Percentiles rank a stretch among this genome's conserved stretches.
These are phyloP conservation scores for Aspergillus brunneoviolaceus DNA, from an alignment of 2,329 filamentous ascomycete genomes.

Conservation along the genomic window DNA sequence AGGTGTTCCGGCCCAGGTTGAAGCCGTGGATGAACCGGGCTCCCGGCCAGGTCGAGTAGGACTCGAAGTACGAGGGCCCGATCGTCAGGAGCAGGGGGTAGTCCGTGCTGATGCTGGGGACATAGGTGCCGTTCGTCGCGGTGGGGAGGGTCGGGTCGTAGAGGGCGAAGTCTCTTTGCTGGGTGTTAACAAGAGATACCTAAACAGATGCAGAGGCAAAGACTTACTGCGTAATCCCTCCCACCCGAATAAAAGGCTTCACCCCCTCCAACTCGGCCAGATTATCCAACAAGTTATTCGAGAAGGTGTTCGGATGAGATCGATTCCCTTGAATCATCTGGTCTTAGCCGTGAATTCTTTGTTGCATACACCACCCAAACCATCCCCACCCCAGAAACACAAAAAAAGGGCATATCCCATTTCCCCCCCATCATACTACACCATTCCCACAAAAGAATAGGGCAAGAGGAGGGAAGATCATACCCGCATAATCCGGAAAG, in stretches of 20 bases:
- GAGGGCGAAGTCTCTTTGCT: background rate
- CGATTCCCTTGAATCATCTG: background rate
- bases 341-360: no score
- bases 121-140: conserved; percentile 2
- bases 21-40: conserved; percentile 6
- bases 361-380: no score
- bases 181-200: background rate
- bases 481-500: conserved; percentile 6
- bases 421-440: no score
- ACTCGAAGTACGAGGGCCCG: conserved; percentile 3
- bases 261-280: background rate
- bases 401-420: no score
- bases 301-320: conserved; percentile 2
- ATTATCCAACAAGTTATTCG: conserved; percentile 1
- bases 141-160: background rate
- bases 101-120: conserved; percentile 3
- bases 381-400: no score
- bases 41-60: conserved; percentile 4
- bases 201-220: background rate
- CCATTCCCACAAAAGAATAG: background rate
- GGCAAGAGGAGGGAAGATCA: background rate
- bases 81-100: conserved; percentile 1
- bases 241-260: conserved; percentile 3
- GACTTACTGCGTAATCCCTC: conserved; percentile 1
- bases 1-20: background rate